These are phyloP conservation scores for Penicillium fuscoglaucum DNA, from an alignment of 2,329 filamentous ascomycete species.

Conservation along the genomic window DNA sequence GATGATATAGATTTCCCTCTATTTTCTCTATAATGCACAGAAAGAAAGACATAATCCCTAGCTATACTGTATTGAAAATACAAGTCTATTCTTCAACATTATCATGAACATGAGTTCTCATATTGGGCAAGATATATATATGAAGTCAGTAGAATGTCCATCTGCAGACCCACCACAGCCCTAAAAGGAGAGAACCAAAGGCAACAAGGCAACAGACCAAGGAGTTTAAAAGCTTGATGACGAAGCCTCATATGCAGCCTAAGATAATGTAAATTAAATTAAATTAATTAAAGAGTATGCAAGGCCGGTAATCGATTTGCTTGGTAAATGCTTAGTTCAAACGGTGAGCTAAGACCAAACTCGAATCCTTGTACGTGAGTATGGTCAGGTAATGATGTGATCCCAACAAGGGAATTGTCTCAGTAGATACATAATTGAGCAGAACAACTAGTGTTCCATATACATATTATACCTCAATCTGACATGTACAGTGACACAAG, in stretches of 20 bases:
- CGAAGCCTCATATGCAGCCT: neutral
- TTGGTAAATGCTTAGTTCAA: neutral
- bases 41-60: neutral
- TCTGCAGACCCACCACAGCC: neutral
- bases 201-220: neutral
- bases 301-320: too few species aligned
- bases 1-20: too few species aligned
- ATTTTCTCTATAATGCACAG: too few species aligned
- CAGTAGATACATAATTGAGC: neutral
- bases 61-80: neutral
- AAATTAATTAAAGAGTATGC: neutral
- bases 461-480: neutral
- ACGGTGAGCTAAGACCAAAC: neutral
- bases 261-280: too few species aligned
- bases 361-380: neutral
- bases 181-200: neutral
- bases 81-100: neutral
- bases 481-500: constrained; percentile 3
- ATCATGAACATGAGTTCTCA: neutral
- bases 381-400: neutral
- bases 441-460: neutral
- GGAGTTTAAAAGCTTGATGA: neutral
- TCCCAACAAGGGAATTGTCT: neutral
- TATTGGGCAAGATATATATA: neutral
- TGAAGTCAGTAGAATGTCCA: neutral